Base-by-base conservation (phyloP, 257 asterid species). In the Solanum corneliomulleri region DNA sequence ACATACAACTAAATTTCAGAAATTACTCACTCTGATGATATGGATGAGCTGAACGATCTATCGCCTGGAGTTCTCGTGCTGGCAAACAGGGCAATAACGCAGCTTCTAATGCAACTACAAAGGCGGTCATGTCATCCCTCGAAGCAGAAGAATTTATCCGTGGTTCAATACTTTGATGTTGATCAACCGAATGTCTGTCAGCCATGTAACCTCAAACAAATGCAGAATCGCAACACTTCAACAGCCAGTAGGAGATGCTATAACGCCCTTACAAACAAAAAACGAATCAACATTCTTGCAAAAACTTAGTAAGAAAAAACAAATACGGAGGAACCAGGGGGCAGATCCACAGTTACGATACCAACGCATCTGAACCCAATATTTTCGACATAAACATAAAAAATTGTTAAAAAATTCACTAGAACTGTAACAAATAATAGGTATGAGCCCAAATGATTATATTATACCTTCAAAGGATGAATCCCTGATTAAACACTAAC, bases 31-130 rank as follows among this genome's bases (percentile, higher is more conserved):
- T 97, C 93, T 95, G 99, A 89, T 96, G 99, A 90, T 98, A 97
- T 88, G 99, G 99, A 87, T 96, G 96, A 33, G 98, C 98, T n/a
- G 99, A 95, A 11, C 98, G 96, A 86, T 97, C 99, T 8, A 96
- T 97, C 82, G 99, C 99, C 83, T 97, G 99, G 82, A 97, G 99
- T 87, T 96, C 99, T 88, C 98, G 89, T 6, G 99, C 99, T 42
- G 99, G 99, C 92, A 96, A 91, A 92, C 99, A 97, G 16, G 98
- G 99, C 68, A 96, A 91, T 89, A 97, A 90, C 85, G 98, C 98
- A 88, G 98, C 97, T 89, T 97, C 99, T 91, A 97, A 87, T 11
- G 98, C 98, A 93, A 90, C 90, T 62, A 97, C 99, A 71, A 91
- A 95, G 83, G 94, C 90, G 89, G 93, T 92, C 98, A 94, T 92